phyloP scores from a whole-genome alignment of 208 protist species.

The Tetramitus jugosus region DNA sequence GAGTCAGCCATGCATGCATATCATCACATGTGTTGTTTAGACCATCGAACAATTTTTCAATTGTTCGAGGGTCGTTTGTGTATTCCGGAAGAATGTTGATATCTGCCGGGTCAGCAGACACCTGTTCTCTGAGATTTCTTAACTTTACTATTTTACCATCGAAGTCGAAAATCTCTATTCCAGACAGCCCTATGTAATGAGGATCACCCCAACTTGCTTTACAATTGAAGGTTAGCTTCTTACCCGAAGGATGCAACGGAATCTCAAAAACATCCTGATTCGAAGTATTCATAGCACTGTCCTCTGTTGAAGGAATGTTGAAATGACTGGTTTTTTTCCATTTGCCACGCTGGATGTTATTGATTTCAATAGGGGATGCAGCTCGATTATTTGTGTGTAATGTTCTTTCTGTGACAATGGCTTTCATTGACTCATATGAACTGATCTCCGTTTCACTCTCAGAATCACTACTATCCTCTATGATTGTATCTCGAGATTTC shows the following conservation, averaged over 20 bases:
- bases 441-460: no score
- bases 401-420: no score
- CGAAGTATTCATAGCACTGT: no score
- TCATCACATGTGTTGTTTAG: constrained; percentile 68
- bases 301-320: no score
- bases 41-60: constrained; percentile 64
- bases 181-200: constrained; percentile 72
- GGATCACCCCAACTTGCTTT: constrained; percentile 71
- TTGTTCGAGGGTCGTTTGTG: constrained; percentile 43
- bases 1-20: constrained; percentile 61
- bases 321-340: no score
- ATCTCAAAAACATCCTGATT: constrained; percentile 15
- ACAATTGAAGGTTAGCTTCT: constrained; percentile 56
- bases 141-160: constrained; percentile 50
- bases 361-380: no score
- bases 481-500: no score
- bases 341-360: no score
- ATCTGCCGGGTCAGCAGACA: constrained; percentile 34
- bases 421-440: no score
- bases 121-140: constrained; percentile 13
- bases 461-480: no score
- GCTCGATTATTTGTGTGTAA: no score
- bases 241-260: constrained; percentile 35
- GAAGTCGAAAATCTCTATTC: constrained; percentile 73
- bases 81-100: constrained; percentile 36